These are phyloP conservation scores for Micractinium conductrix DNA, from an alignment of 139 green algal species.

Conservation along the genomic window DNA sequence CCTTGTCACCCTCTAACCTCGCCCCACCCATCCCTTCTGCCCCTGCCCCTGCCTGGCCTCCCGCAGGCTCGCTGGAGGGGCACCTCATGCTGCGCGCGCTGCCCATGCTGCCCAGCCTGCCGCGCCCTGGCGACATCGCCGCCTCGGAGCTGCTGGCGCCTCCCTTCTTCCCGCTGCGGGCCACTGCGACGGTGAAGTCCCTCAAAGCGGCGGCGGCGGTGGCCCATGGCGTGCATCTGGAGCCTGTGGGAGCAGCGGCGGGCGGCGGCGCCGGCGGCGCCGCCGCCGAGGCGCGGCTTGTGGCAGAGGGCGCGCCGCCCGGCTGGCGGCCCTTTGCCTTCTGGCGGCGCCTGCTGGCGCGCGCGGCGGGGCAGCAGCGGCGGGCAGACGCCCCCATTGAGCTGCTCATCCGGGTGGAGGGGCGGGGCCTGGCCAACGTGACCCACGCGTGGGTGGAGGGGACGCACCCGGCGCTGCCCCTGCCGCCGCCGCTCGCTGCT, in stretches of 20 bases:
- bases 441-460: slow-evolving; percentile 23
- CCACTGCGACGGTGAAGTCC: neutral
- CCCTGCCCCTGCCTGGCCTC: neutral
- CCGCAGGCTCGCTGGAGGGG: slow-evolving; percentile 9
- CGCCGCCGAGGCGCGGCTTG: neutral
- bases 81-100: slow-evolving; percentile 20
- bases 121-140: slow-evolving; percentile 17
- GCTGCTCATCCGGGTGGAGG: slow-evolving; percentile 38
- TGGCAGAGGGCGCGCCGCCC: neutral
- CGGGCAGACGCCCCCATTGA: slow-evolving; percentile 7
- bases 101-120: slow-evolving; percentile 29
- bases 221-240: neutral
- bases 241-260: neutral
- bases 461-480: neutral
- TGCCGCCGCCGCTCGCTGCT: neutral
- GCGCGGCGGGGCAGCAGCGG: neutral
- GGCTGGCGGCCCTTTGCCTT: neutral
- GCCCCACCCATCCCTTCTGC: neutral
- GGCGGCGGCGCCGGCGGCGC: no score
- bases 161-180: slow-evolving; percentile 33
- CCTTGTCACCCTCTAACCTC: neutral
- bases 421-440: slow-evolving; percentile 35
- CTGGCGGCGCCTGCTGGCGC: slow-evolving; percentile 18
- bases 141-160: slow-evolving; percentile 33
- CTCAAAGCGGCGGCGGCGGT: neutral